Percentiles rank a stretch among this genome's conserved stretches.
Conservation (phyloP, 495 filamentous ascomycete genomes). For the Cenococcum geophilum region DNA sequence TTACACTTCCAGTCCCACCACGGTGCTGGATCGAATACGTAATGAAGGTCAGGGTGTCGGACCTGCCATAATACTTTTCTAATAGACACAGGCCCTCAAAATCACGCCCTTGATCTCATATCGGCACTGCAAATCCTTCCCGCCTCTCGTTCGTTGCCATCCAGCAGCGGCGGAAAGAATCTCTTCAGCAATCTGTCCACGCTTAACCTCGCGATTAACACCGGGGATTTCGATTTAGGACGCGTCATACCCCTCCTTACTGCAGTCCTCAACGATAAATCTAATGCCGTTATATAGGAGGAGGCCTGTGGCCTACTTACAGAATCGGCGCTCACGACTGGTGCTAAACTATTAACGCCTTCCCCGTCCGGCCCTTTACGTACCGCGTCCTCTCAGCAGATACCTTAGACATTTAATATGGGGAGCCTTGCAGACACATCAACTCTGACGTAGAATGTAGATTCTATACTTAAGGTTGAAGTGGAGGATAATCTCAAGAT, state of each 20-base stretch:
- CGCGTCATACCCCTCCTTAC: constrained; percentile 14
- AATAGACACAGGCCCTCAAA: constrained; percentile 10
- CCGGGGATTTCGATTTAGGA: constrained; percentile 13
- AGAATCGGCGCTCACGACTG: neutral
- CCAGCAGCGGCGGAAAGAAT: constrained; percentile 11
- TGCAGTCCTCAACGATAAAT: constrained; percentile 14
- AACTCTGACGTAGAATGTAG: constrained; percentile 19
- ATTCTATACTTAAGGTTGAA: constrained; percentile 21
- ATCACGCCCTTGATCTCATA: constrained; percentile 16
- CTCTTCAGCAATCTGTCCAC: constrained; percentile 12
- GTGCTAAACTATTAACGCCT: constrained; percentile 14
- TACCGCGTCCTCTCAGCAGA: constrained; percentile 25
- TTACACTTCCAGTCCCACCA: too few species aligned
- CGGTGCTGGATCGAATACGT: constrained; percentile 16
- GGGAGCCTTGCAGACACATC: constrained; percentile 22
- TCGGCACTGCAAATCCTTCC: constrained; percentile 16
- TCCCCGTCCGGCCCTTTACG: constrained; percentile 11
- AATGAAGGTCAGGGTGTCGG: constrained; percentile 10
- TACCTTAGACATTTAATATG: constrained; percentile 19
- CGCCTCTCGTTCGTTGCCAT: constrained; percentile 15
- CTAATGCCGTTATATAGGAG: constrained; percentile 9
- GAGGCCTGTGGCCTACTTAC: constrained; percentile 13
- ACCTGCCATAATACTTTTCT: neutral
- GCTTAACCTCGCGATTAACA: constrained; percentile 4
- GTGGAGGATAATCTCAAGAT: constrained; percentile 24